phyloP scores from a whole-genome alignment of 2,329 filamentous ascomycete genomes.

The Colletotrichum musae region DNA sequence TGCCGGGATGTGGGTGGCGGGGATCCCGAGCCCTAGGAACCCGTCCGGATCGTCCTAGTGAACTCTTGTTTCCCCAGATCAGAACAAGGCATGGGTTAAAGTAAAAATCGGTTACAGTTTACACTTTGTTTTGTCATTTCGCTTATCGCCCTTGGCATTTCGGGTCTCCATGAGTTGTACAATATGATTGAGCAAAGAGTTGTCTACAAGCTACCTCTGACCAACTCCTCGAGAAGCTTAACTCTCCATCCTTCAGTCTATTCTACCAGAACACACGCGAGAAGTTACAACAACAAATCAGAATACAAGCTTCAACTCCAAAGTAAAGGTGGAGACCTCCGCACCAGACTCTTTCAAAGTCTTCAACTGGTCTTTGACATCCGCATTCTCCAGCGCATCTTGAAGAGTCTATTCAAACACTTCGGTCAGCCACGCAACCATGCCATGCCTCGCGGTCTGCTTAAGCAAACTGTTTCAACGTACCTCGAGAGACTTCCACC shows the following conservation, averaged over 20 bases:
- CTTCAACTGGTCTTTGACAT: conserved; percentile 1
- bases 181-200: no score
- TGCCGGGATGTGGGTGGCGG: conserved; percentile 29
- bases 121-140: no score
- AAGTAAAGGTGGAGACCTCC: conserved; percentile 5
- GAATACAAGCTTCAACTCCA: conserved; percentile 18
- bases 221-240: no score
- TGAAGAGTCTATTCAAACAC: conserved; percentile 2
- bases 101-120: conserved; percentile 1
- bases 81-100: not conserved
- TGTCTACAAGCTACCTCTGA: no score
- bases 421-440: not conserved
- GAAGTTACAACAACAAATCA: not conserved
- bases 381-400: not conserved
- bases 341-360: not conserved
- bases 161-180: no score
- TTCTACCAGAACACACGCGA: no score
- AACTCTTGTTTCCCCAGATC: conserved; percentile 8
- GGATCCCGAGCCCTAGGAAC: conserved; percentile 14
- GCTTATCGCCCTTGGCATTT: no score
- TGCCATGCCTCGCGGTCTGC: no score
- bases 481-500: conserved; percentile 23
- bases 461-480: not conserved
- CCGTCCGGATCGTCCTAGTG: not conserved
- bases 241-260: no score